A percentile compares a stretch with the other conserved stretches of the same genome.
These are phyloP conservation scores for Friedmanniomyces endolithicus DNA, from an alignment of 495 filamentous ascomycete genomes.

Conservation along the genomic window DNA sequence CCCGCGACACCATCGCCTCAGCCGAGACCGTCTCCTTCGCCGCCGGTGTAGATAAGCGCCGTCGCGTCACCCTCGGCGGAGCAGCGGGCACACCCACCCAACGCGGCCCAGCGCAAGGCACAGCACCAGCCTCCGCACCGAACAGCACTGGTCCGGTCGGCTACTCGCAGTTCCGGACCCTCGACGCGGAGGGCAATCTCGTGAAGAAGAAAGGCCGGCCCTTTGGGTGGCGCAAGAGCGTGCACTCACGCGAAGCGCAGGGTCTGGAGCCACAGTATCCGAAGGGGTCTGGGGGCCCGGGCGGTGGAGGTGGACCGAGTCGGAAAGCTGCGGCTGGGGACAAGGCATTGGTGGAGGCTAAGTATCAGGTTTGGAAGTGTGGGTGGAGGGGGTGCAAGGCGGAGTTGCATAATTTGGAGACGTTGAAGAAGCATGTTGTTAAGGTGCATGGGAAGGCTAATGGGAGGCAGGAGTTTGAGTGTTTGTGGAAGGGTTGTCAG, in stretches of 20 bases:
- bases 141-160: slow-evolving; percentile 15
- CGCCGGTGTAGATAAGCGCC: not conserved
- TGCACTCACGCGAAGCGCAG: slow-evolving; percentile 22
- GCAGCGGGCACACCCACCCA: not conserved
- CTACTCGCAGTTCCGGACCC: slow-evolving; percentile 25
- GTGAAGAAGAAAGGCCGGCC: slow-evolving; percentile 32
- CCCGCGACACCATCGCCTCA: not conserved
- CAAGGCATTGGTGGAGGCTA: slow-evolving; percentile 2
- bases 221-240: slow-evolving; percentile 31
- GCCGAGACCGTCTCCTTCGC: not conserved
- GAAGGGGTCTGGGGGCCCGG: too few species aligned
- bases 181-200: slow-evolving; percentile 8
- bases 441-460: slow-evolving; percentile 39
- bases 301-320: too few species aligned
- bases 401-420: slow-evolving; percentile 62
- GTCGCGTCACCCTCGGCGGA: not conserved
- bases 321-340: not conserved
- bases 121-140: not conserved
- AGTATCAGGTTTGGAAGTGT: slow-evolving; percentile 45
- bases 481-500: slow-evolving; percentile 39
- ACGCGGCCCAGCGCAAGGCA: not conserved
- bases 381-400: slow-evolving; percentile 53
- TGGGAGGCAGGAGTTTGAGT: slow-evolving; percentile 23
- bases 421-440: slow-evolving; percentile 53
- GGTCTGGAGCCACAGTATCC: too few species aligned